These are phyloP conservation scores for Ascochyta lentis DNA, from an alignment of 2,329 filamentous ascomycete genomes.

Conservation along the genomic window DNA sequence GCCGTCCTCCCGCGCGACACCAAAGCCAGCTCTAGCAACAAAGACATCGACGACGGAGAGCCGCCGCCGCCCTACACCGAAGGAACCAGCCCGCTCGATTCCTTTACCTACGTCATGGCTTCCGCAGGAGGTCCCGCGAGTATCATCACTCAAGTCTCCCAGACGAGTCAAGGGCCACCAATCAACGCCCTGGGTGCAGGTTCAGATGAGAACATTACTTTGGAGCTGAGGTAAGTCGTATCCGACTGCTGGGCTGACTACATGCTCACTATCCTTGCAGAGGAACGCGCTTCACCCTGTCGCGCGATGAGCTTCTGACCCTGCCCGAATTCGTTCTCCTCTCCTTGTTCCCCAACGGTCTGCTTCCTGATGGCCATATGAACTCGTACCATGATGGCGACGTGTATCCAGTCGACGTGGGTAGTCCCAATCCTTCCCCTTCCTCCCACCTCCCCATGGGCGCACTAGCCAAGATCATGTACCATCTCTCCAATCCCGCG, in stretches of 20 bases:
- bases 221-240: constrained; percentile 81
- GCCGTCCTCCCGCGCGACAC: constrained; percentile 82
- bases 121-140: constrained; percentile 95
- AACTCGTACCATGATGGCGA: constrained; percentile 91
- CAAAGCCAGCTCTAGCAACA: constrained; percentile 75
- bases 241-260: background rate
- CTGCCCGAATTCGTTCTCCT: constrained; percentile 96
- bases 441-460: constrained; percentile 39
- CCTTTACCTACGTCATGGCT: constrained; percentile 97
- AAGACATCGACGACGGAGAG: constrained; percentile 80
- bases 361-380: constrained; percentile 96
- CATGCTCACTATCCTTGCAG: constrained; percentile 56
- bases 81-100: constrained; percentile 87
- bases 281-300: constrained; percentile 91
- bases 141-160: constrained; percentile 99
- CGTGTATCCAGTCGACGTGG: constrained; percentile 95
- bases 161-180: constrained; percentile 74
- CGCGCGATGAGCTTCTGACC: constrained; percentile 91
- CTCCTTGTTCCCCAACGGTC: constrained; percentile 97
- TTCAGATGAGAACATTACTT: constrained; percentile 90
- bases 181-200: constrained; percentile 82
- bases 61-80: constrained; percentile 96
- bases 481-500: constrained; percentile 52
- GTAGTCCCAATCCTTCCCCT: constrained; percentile 55
- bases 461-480: constrained; percentile 50